Conservation (phyloP, 73 alveolate genomes). For the Strombidium stylifer region DNA sequence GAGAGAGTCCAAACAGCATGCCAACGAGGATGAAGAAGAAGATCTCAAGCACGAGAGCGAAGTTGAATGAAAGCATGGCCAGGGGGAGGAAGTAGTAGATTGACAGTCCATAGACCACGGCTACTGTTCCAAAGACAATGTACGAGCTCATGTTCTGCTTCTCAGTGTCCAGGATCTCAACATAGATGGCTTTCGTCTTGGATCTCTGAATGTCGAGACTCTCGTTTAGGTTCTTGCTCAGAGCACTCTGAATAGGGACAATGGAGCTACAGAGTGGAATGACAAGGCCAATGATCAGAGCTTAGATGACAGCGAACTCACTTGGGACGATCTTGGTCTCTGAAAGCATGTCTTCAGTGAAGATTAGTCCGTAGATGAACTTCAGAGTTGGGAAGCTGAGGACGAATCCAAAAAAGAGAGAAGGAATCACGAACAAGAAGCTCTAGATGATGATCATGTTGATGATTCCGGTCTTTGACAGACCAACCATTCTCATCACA, state of each 20-base stretch:
- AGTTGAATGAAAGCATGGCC: slow-evolving; percentile 80
- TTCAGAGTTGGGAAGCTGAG: slow-evolving; percentile 53
- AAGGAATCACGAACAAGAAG: slow-evolving; percentile 81
- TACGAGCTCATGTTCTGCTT: slow-evolving; percentile 7
- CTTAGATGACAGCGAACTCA: slow-evolving; percentile 44
- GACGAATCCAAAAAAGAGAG: slow-evolving; percentile 64
- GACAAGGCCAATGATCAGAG: slow-evolving; percentile 59
- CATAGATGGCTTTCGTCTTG: slow-evolving; percentile 65
- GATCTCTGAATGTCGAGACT: slow-evolving; percentile 71
- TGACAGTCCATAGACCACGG: slow-evolving; percentile 93
- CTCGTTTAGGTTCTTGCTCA: slow-evolving; percentile 58
- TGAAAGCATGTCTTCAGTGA: slow-evolving; percentile 57
- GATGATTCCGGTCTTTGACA: slow-evolving; percentile 69
- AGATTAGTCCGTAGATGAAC: slow-evolving; percentile 7
- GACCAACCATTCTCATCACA: slow-evolving; percentile 82
- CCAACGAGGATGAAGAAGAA: slow-evolving; percentile 94
- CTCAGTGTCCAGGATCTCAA: slow-evolving; percentile 38
- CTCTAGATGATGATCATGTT: slow-evolving; percentile 65
- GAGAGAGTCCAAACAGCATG: slow-evolving; percentile 89
- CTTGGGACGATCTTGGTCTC: slow-evolving; percentile 63
- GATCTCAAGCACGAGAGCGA: slow-evolving; percentile 81
- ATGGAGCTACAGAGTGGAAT: slow-evolving; percentile 74
- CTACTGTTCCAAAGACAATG: slow-evolving; percentile 79
- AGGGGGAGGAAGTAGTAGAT: slow-evolving; percentile 95
- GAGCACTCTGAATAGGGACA: slow-evolving; percentile 65